Conservation (phyloP, 129 eudicot genomes). For the Solidago caesia region DNA sequence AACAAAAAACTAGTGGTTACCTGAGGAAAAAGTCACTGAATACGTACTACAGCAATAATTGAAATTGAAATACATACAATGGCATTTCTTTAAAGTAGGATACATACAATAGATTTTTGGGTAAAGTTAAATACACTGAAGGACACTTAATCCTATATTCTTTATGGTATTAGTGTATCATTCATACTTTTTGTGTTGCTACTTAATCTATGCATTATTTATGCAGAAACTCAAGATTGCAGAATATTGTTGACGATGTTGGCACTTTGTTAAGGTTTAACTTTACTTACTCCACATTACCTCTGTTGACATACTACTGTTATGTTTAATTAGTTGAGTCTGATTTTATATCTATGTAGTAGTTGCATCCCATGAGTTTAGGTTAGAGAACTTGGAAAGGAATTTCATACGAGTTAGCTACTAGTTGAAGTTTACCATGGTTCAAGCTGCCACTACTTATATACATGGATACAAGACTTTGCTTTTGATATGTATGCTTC, state of each 20-base stretch:
- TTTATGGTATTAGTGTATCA: too few species aligned
- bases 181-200: conserved; percentile 10
- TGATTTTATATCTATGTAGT: conserved; percentile 9
- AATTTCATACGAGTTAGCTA: not conserved
- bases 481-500: too few species aligned
- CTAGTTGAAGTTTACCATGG: not conserved
- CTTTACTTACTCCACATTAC: conserved; percentile 26
- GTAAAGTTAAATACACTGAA: too few species aligned
- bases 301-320: conserved; percentile 1
- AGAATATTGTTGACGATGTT: conserved; percentile 36
- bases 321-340: not conserved
- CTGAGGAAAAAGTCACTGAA: too few species aligned
- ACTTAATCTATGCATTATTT: conserved; percentile 28
- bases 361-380: conserved; percentile 14
- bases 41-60: too few species aligned
- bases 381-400: conserved; percentile 3
- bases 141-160: too few species aligned
- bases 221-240: conserved; percentile 54
- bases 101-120: too few species aligned
- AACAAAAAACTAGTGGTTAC: too few species aligned
- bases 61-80: too few species aligned
- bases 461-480: too few species aligned
- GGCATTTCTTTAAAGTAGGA: too few species aligned
- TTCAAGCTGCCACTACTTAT: too few species aligned
- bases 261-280: conserved; percentile 54